Base-by-base conservation (phyloP, 768 basidiomycete species). In the Mycena rebaudengoi region DNA sequence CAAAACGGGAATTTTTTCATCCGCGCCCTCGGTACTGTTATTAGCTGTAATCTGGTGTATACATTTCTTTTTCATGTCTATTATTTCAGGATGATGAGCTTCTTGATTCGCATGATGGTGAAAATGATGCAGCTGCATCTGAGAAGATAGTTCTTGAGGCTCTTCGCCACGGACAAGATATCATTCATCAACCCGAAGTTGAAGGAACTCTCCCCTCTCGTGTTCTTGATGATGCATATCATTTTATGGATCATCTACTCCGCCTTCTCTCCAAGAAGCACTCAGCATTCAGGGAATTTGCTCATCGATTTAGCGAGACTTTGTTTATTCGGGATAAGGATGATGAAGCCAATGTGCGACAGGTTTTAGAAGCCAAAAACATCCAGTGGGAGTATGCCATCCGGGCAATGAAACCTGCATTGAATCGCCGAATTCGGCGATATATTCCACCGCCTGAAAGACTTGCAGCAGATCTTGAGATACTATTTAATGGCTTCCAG, bases 231-330 rank as follows among this genome's bases (percentile, higher is more conserved):
- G 37, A 39, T 39, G 37, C 37, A 14, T 39, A 39, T n/a, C 37
- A 39, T n/a, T 39, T 39, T 7, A 39, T 39, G 37, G 37, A 39
- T n/a, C 37, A n/a, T n/a, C n/a, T 39, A 7, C 37, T 39, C 7
- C 37, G 37, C n/a, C n/a, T 39, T 13, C 37, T 39, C 14, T 39
- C 37, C 4, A 61, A 61, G 20, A 49, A 46, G 20, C 60, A 61
- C 32, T 37, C 49, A n/a, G 60, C 49, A 3, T 61, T 35, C 37
- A 61, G 53, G 26, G 60, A 29, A 25, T 61, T 61, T 43, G 12
- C 60, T 13, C 60, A 49, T 26, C 29, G 53, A 28, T 51, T 61
- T 21, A 25, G 29, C 25, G 30, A 41, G 28, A 43, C 50, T 4
- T 41, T 61, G 8, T 49, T 61, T 18, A 37, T 61, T 21, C 39